Evolutionary conservation across 2,329 filamentous ascomycete species (phyloP).

Genomic region (Chrysoporthe deuterocubensis): DNA sequence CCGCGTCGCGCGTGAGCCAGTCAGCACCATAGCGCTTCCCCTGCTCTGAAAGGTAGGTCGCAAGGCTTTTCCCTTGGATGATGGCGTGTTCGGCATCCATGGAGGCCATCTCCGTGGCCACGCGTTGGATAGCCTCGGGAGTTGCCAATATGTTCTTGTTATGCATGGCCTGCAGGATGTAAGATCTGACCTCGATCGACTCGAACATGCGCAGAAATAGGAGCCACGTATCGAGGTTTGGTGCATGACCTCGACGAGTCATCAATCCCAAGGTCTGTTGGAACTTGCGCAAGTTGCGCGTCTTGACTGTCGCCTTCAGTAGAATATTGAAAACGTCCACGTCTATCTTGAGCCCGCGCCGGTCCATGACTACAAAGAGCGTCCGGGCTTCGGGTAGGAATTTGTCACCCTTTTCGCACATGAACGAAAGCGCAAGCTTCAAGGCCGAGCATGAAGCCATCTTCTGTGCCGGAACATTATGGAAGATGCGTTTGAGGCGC

Average conservation of each 20-base stretch:
- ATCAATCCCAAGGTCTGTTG: slow-evolving; percentile 46
- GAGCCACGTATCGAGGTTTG: slow-evolving; percentile 53
- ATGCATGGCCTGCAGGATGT: slow-evolving; percentile 52
- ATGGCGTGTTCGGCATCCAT: slow-evolving; percentile 49
- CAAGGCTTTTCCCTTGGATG: slow-evolving; percentile 39
- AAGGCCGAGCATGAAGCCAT: slow-evolving; percentile 46
- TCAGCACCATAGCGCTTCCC: slow-evolving; percentile 47
- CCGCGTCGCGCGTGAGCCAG: slow-evolving; percentile 47
- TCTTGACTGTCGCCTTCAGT: slow-evolving; percentile 45
- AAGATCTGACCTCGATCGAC: slow-evolving; percentile 57
- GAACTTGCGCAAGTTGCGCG: slow-evolving; percentile 49
- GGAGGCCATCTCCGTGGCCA: slow-evolving; percentile 49
- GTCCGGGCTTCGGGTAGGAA: slow-evolving; percentile 35
- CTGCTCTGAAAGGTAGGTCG: slow-evolving; percentile 46
- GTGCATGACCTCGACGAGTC: slow-evolving; percentile 42
- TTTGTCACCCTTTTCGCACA: slow-evolving; percentile 37
- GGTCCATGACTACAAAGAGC: slow-evolving; percentile 44
- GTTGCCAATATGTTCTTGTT: slow-evolving; percentile 48
- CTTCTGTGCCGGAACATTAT: slow-evolving; percentile 39
- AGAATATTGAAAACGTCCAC: slow-evolving; percentile 54
- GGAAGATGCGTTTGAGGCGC: slow-evolving; percentile 46
- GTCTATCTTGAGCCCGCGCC: slow-evolving; percentile 47
- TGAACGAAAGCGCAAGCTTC: slow-evolving; percentile 50
- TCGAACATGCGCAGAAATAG: slow-evolving; percentile 58
- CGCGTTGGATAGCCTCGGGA: slow-evolving; percentile 39